Percentiles rank a stretch among this genome's conserved stretches.
Evolutionary conservation across 2,329 filamentous ascomycete species (phyloP).

Genomic region (Pyrenochaeta sp.): DNA sequence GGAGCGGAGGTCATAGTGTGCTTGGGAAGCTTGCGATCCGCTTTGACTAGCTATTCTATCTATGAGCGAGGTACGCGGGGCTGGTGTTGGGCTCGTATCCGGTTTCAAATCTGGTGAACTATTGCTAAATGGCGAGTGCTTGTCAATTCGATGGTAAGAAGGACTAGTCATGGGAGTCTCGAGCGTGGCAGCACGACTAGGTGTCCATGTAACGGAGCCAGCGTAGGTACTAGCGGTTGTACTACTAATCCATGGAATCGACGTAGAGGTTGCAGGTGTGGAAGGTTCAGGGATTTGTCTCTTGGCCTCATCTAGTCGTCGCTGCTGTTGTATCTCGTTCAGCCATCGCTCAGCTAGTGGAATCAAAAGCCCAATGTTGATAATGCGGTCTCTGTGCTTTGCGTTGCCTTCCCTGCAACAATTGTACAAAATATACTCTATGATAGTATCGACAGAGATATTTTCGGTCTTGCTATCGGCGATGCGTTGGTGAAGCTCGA

Average conservation of each 20-base stretch:
- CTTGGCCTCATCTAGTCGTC: neutral
- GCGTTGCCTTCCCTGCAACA: conserved; percentile 5
- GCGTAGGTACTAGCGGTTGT: neutral
- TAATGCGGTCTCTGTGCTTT: conserved; percentile 8
- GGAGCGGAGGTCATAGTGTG: conserved; percentile 1
- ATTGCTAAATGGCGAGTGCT: neutral
- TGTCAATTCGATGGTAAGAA: conserved; percentile 2
- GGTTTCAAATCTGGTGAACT: neutral
- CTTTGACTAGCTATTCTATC: neutral
- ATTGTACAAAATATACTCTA: conserved; percentile 8
- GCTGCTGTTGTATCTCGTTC: conserved; percentile 6
- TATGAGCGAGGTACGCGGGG: neutral
- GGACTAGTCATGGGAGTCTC: conserved; percentile 9
- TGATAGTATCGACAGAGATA: conserved; percentile 5
- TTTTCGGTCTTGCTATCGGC: neutral
- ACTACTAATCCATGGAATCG: neutral
- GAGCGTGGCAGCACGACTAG: neutral
- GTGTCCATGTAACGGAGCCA: conserved; percentile 4
- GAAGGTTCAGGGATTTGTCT: neutral
- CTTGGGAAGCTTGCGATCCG: neutral
- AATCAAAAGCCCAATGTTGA: conserved; percentile 5
- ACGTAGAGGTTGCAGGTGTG: neutral
- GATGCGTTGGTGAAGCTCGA: conserved; percentile 6
- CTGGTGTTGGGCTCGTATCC: conserved; percentile 5
- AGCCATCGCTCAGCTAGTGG: conserved; percentile 12